Percentiles rank a stretch among this genome's conserved stretches.
Evolutionary conservation across 805 yeast genomes (phyloP).

Genomic region (Pichia phayaonensis): DNA sequence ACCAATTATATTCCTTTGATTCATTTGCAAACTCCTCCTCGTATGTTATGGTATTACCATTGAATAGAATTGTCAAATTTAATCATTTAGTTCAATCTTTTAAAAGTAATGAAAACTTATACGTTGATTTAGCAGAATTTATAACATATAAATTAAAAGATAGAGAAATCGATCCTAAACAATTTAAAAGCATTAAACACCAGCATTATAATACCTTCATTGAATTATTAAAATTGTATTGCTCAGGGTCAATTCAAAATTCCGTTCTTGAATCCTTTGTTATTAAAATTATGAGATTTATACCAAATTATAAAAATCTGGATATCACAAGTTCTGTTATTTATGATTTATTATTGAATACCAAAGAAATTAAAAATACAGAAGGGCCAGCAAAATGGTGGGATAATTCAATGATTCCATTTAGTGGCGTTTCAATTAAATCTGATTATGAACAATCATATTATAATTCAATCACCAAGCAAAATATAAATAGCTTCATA

Average conservation of each 20-base stretch:
- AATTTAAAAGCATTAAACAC: constrained; percentile 17
- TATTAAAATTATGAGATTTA: constrained; percentile 30
- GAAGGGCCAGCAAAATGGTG: constrained; percentile 50
- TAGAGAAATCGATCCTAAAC: neutral
- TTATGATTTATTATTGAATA: constrained; percentile 38
- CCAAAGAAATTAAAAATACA: constrained; percentile 21
- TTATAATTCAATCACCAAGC: constrained; percentile 25
- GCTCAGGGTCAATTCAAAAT: constrained; percentile 45
- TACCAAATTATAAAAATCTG: constrained; percentile 25
- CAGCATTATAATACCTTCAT: constrained; percentile 32
- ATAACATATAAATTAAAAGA: constrained; percentile 12
- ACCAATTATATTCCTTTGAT: constrained; percentile 28
- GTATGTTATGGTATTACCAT: constrained; percentile 38
- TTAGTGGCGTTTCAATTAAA: constrained; percentile 33
- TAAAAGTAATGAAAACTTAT: constrained; percentile 20
- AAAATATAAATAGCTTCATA: constrained; percentile 14
- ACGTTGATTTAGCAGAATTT: constrained; percentile 21
- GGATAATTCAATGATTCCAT: constrained; percentile 38
- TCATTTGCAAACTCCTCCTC: constrained; percentile 25
- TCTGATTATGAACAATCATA: constrained; percentile 38
- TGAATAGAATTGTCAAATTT: constrained; percentile 29
- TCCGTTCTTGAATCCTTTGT: constrained; percentile 43
- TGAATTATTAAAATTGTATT: constrained; percentile 44
- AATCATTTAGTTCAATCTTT: constrained; percentile 25
- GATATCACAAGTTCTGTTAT: constrained; percentile 50